Percentiles rank a stretch among this genome's conserved stretches.
phyloP scores from a whole-genome alignment of 192 early-diverging fungal genomes.

The Gonapodya prolifera region DNA sequence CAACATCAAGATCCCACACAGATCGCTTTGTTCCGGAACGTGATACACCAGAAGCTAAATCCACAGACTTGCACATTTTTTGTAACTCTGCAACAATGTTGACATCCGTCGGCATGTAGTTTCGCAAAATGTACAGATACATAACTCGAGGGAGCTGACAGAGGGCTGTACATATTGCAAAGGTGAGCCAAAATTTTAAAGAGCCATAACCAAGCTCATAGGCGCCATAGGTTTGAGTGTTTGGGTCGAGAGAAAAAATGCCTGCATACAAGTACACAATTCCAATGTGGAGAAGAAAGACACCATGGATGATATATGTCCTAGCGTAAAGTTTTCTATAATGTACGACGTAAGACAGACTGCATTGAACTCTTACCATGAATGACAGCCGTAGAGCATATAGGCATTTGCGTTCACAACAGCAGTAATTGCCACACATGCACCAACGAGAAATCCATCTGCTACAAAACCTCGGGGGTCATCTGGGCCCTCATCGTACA shows the following conservation, averaged over 20 bases:
- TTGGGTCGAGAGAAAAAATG: conserved; percentile 7
- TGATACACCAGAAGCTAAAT: too few relatives aligned
- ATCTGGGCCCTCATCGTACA: too few relatives aligned
- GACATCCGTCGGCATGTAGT: conserved; percentile 64
- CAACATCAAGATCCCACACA: too few relatives aligned
- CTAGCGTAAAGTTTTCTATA: too few relatives aligned
- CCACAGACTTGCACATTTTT: too few relatives aligned
- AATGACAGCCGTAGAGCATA: conserved; percentile 56
- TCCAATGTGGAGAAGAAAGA: too few relatives aligned
- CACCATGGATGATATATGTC: too few relatives aligned
- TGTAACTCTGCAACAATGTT: conserved; percentile 71
- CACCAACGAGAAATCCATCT: conserved; percentile 44
- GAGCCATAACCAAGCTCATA: conserved; percentile 12
- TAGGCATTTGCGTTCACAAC: conserved; percentile 68
- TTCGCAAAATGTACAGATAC: conserved; percentile 51
- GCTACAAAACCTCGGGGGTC: too few relatives aligned
- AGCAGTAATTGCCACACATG: conserved; percentile 54
- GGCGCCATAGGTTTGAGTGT: conserved; percentile 34
- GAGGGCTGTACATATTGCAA: conserved; percentile 39
- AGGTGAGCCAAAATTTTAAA: conserved; percentile 54
- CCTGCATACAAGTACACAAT: conserved; percentile 59
- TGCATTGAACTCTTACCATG: too few relatives aligned
- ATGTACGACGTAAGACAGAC: too few relatives aligned
- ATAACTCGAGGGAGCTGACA: conserved; percentile 65
- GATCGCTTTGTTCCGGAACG: too few relatives aligned